Evolutionary conservation across 1,139 yeast genomes (phyloP), one percentile per base, ranked within the genome.

Genomic region (Candida mesenterica): DNA sequence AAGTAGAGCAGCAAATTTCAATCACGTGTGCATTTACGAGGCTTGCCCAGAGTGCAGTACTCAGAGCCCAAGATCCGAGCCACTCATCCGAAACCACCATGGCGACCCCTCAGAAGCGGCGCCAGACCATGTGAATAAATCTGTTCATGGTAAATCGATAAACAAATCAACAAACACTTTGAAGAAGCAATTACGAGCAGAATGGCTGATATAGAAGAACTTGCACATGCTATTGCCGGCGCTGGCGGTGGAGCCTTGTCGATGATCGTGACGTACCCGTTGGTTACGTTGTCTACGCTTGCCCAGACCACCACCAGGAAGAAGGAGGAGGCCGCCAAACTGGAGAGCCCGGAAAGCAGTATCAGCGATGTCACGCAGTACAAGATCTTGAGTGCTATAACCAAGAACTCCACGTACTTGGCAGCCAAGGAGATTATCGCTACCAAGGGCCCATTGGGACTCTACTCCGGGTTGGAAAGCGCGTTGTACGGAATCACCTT

Each of bases 191-290:
- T n/a, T n/a, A 19, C 22, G 9, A 9, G 22, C 9, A 30, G 28
- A 28, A 63, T 63, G 69, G 52, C 64, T n/a, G 65, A 59, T 38
- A 49, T 54, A 15, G 78, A 75, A 48, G 80, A 79, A 46, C 57
- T 77, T 27, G 90, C 94, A 27, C 96, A 89, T 54, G 96, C 96
- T 12, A 62, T 89, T 15, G 86, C 96, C 9, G 97, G 97, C 10
- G 95, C 96, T 33, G 84, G 92, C 9, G 96, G 96, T 24, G 97
- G 97, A 15, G 89, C 94, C 28, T 72, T 87, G 31, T 78, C 95
- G 6, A 84, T 88, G 82, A 74, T 83, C 2, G 81, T 84, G 30
- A 86, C 96, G 2, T 86, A 88, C 54, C 96, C 97, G 8, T 65
- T 88, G 49, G 88, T 86, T 41, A 84, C 95, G 2, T 63, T 87